Evolutionary conservation across 1,284 basidiomycete genomes (phyloP).

Genomic region (Cutaneotrichosporon sp.): DNA sequence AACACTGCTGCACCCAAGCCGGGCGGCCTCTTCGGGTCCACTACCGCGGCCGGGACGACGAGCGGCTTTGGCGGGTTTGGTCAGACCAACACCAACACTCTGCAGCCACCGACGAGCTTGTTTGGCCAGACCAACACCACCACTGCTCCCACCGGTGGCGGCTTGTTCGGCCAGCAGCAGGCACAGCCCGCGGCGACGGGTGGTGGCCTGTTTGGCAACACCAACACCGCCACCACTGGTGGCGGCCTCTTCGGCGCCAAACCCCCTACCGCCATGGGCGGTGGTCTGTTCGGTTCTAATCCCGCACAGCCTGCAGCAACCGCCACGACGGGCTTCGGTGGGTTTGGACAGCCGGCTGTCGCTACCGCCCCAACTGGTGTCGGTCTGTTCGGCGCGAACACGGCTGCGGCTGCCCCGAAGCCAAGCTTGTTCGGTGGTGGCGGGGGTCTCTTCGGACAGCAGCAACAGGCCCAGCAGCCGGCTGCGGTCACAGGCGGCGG

Average conservation of each 20-base stretch:
- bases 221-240: conserved; percentile 32
- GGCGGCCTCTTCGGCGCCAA: conserved; percentile 57
- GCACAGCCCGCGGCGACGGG: conserved; percentile 8
- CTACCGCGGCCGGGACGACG: conserved; percentile 23
- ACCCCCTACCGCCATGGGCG: conserved; percentile 21
- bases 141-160: conserved; percentile 33
- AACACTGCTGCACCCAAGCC: conserved; percentile 27
- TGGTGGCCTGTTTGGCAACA: conserved; percentile 54
- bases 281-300: conserved; percentile 39
- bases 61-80: conserved; percentile 36
- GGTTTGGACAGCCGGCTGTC: conserved; percentile 33
- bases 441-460: conserved; percentile 43
- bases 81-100: conserved; percentile 18
- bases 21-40: conserved; percentile 57
- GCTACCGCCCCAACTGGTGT: conserved; percentile 18
- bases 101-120: conserved; percentile 23
- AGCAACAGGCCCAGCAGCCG: conserved; percentile 36
- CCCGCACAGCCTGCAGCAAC: conserved; percentile 17
- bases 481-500: conserved; percentile 23
- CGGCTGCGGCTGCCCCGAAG: conserved; percentile 5
- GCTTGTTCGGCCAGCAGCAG: conserved; percentile 57
- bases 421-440: conserved; percentile 29
- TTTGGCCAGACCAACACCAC: conserved; percentile 28
- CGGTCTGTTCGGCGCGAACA: conserved; percentile 28
- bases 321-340: conserved; percentile 20